phyloP scores from a whole-genome alignment of 352 stramenopile genomes.

The Pythium periplocum region DNA sequence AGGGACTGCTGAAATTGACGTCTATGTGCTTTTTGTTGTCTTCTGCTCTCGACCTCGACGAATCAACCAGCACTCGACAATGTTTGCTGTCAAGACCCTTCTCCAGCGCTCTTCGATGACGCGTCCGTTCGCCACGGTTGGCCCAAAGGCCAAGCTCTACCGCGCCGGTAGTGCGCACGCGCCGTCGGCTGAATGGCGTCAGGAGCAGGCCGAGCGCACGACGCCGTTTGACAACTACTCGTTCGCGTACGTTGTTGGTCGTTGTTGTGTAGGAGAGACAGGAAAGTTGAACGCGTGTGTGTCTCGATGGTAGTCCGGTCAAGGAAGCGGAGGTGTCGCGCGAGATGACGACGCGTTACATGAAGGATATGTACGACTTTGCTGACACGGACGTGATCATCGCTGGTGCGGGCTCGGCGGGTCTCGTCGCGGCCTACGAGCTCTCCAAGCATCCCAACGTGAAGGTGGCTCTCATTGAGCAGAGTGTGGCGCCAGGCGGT shows the following conservation, averaged over 20 bases:
- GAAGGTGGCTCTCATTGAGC: conserved; percentile 55
- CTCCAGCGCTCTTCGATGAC: conserved; percentile 12
- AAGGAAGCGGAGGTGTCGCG: conserved; percentile 61
- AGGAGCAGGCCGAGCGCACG: conserved; percentile 32
- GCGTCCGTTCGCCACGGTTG: conserved; percentile 44
- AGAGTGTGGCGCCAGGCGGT: conserved; percentile 48
- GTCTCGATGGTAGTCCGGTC: conserved; percentile 26
- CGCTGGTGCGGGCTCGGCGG: conserved; percentile 48
- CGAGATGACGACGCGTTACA: conserved; percentile 68
- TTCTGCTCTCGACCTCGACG: conserved; percentile 7
- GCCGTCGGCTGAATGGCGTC: conserved; percentile 43
- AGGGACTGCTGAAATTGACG: conserved; percentile 56
- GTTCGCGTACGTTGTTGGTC: conserved; percentile 38
- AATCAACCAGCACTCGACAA: too few species aligned
- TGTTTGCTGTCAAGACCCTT: conserved; percentile 29
- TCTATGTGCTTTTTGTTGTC: conserved; percentile 15
- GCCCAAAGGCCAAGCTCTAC: conserved; percentile 34
- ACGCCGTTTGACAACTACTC: conserved; percentile 53
- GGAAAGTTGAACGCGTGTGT: too few species aligned
- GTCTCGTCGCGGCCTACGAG: conserved; percentile 53
- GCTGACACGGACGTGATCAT: conserved; percentile 67
- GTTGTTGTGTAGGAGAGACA: background rate
- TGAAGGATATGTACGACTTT: conserved; percentile 75
- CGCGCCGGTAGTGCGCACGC: conserved; percentile 34
- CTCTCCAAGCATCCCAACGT: conserved; percentile 56